These are phyloP conservation scores for Saccharum spontaneum DNA, from an alignment of 176 grass and related monocot species.

Conservation along the genomic window DNA sequence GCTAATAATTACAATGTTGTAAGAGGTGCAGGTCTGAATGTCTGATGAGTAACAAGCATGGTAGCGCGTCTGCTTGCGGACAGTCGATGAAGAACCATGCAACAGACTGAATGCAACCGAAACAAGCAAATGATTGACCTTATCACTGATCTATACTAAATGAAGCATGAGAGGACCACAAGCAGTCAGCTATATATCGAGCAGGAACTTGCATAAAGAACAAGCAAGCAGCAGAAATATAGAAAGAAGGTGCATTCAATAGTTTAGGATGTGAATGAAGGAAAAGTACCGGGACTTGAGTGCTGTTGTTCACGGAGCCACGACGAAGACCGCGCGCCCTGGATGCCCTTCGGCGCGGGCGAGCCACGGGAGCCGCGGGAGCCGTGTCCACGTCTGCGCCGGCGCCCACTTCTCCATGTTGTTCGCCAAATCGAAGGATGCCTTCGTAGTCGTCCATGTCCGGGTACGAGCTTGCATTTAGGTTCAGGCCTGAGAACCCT, in stretches of 20 bases:
- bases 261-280: not conserved
- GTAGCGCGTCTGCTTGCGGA: not conserved
- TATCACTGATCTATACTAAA: not conserved
- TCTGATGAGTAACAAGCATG: not conserved
- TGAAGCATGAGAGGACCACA: slow-evolving; percentile 15
- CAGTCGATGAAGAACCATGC: not conserved
- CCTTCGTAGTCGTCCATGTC: no score
- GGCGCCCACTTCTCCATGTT: no score
- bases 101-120: not conserved
- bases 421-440: no score
- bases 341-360: no score
- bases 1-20: not conserved
- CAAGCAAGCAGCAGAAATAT: not conserved
- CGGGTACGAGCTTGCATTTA: no score
- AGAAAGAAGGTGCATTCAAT: not conserved
- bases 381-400: no score
- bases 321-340: no score
- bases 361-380: no score
- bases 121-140: not conserved
- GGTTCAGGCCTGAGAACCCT: no score
- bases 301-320: no score
- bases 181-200: not conserved
- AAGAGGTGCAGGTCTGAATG: not conserved
- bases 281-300: no score
- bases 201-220: not conserved